Evolutionary conservation across 345 rosid genomes (phyloP), one percentile per base, ranked within the genome.

Genomic region (Boechera divaricarpa): DNA sequence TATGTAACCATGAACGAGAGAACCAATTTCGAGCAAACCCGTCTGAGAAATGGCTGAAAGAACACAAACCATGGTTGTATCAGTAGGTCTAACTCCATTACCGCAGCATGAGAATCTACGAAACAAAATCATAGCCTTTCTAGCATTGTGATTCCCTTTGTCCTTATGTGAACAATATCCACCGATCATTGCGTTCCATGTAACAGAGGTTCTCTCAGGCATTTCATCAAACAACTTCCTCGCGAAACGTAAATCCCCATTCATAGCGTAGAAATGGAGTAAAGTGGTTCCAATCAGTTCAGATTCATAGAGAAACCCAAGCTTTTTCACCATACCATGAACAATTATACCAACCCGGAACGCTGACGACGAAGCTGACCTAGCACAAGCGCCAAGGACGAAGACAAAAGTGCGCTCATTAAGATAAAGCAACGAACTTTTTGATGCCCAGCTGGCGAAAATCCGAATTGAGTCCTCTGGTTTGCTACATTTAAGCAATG

Each of bases 171-270:
- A 86, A 68, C 87, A 80, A 63, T 83, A 88, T 33, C 86, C 95
- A 6, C 71, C 80, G 45, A 88, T 82, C 89, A 88, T 84, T 1
- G 91, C 88, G 60, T 86, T 86, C 92, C 92, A 87, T 4, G 92
- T 82, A 52, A 78, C 85, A 32, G 70, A 77, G 48, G 82, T 87
- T 82, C 83, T 84, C 48, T 69, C 32, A 5, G 86, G 16, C 90
- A 87, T 90, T 88, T 88, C 87, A 62, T 90, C 91, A 59, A 87
- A 90, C 90, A 87, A 79, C 10, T 67, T 85, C 42, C 85, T 53
- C 1, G 85, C 90, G 0, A 86, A 80, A 10, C 38, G 28, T 49
- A 85, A 38, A 77, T 86, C 85, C 39, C 69, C 70, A 24, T 83
- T 87, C 66, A 77, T 79, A 10, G 79, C 81, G 31, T 90, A 90